A percentile compares a stretch with the other conserved stretches of the same genome.
These are phyloP conservation scores for Parasitella parasitica DNA, from an alignment of 371 early-diverging fungal species.

Conservation along the genomic window DNA sequence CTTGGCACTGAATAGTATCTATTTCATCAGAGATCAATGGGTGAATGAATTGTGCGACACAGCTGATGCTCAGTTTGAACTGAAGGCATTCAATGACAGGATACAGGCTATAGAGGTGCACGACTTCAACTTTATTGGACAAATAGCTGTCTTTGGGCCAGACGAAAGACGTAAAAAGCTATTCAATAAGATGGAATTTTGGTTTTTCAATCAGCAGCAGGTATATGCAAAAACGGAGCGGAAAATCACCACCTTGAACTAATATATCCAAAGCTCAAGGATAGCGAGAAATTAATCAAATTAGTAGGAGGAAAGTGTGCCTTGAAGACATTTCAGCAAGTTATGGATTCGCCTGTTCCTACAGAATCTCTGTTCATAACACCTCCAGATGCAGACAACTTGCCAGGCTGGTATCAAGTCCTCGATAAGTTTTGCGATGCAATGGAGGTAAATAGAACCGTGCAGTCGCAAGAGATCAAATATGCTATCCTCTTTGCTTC, in stretches of 20 bases:
- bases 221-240: neutral
- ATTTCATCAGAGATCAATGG: neutral
- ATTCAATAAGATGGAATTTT: constrained; percentile 4
- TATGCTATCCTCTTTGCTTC: neutral
- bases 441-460: neutral
- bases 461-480: neutral
- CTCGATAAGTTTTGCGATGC: neutral
- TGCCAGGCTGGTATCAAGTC: neutral
- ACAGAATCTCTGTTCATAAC: neutral
- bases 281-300: neutral
- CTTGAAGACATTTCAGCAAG: neutral
- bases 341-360: neutral
- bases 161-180: neutral
- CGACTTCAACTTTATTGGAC: neutral
- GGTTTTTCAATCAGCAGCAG: constrained; percentile 7
- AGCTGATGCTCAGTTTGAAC: neutral
- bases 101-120: neutral
- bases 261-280: neutral
- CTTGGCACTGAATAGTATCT: neutral
- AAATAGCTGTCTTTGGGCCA: neutral
- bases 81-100: neutral
- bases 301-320: neutral
- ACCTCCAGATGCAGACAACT: neutral
- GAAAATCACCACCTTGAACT: neutral
- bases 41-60: neutral